phyloP scores from a whole-genome alignment of 73 alveolate genomes.

The Durusdinium trenchii region DNA sequence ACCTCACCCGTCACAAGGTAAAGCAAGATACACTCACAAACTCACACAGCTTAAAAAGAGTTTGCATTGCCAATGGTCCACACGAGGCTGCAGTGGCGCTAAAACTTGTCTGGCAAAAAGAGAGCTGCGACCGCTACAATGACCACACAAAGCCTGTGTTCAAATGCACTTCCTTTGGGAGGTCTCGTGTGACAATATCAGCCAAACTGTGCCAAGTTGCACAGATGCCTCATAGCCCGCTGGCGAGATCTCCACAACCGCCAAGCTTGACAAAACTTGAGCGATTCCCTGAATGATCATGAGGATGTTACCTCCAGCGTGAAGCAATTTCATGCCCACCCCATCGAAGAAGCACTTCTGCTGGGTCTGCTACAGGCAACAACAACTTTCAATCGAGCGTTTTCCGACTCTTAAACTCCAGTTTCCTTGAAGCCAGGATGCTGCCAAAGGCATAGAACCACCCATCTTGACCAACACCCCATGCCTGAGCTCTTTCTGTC shows the following conservation, averaged over 20 bases:
- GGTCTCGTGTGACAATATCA: no score
- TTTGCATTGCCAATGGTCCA: no score
- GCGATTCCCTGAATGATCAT: slow-evolving; percentile 95
- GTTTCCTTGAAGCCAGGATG: background rate
- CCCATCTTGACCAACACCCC: slow-evolving; percentile 94
- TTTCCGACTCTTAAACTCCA: background rate
- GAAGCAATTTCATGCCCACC: background rate
- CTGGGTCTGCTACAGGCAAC: background rate
- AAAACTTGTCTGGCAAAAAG: no score
- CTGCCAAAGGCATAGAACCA: slow-evolving; percentile 92
- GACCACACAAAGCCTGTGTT: background rate
- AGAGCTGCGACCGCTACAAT: no score
- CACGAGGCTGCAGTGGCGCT: no score
- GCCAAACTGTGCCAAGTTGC: background rate
- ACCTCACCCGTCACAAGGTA: background rate
- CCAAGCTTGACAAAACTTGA: slow-evolving; percentile 71
- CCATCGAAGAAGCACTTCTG: background rate
- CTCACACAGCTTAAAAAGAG: no score
- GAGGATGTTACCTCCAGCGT: slow-evolving; percentile 38
- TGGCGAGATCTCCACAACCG: slow-evolving; percentile 92
- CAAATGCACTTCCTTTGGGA: no score
- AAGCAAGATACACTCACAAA: no score
- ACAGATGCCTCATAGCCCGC: slow-evolving; percentile 78
- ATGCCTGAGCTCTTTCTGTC: slow-evolving; percentile 20
- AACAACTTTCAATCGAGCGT: background rate